Conservation (phyloP, 495 filamentous ascomycete species). For the Penicillium coprophilum region DNA sequence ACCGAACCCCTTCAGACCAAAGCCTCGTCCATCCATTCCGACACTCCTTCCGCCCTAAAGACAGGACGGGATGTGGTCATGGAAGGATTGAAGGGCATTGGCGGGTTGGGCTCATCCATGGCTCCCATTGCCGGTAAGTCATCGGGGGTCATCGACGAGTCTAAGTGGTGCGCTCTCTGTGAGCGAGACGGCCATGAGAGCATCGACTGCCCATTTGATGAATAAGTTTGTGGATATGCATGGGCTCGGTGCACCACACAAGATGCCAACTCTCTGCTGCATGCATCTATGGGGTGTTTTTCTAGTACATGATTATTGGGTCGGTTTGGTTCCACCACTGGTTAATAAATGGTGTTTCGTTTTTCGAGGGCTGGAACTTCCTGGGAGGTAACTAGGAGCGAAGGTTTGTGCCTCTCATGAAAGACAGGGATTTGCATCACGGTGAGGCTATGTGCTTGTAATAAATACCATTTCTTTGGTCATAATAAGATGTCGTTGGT, state of each 20-base stretch:
- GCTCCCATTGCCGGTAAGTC: slow-evolving; percentile 71
- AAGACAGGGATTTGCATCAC: not conserved
- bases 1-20: slow-evolving; percentile 14
- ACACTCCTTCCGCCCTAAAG: slow-evolving; percentile 32
- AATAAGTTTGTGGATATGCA: slow-evolving; percentile 53
- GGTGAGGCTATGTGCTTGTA: not conserved
- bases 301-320: slow-evolving; percentile 22
- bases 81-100: slow-evolving; percentile 64
- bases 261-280: slow-evolving; percentile 13
- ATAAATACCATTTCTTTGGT: slow-evolving; percentile 1
- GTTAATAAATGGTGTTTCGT: slow-evolving; percentile 6
- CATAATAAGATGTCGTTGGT: slow-evolving; percentile 1
- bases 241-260: slow-evolving; percentile 7
- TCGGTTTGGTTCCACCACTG: not conserved
- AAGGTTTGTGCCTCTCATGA: not conserved
- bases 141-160: slow-evolving; percentile 71
- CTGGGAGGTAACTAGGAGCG: not conserved
- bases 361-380: not conserved
- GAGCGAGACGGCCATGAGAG: slow-evolving; percentile 95
- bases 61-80: slow-evolving; percentile 56
- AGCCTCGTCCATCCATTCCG: slow-evolving; percentile 17
- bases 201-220: slow-evolving; percentile 92
- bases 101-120: slow-evolving; percentile 40
- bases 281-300: slow-evolving; percentile 11
- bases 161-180: slow-evolving; percentile 96